phyloP scores from a whole-genome alignment of 306 rosid species.

The Begonia peltatifolia region DNA sequence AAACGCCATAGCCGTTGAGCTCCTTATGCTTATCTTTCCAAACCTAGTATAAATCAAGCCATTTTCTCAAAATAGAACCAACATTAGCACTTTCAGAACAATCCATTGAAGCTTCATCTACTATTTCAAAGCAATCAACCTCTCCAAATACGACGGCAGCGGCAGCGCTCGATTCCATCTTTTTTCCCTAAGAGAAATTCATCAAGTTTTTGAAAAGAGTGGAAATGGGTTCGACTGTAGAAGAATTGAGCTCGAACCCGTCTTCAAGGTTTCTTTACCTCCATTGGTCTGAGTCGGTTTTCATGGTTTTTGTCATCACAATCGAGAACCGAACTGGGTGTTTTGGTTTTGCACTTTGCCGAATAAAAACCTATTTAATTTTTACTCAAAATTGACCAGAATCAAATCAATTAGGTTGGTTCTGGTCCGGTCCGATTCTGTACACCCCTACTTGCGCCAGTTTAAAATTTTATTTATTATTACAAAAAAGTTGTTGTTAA shows the following conservation, averaged over 20 bases:
- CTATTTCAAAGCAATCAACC: conserved; percentile 13
- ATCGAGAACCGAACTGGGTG: too few species aligned
- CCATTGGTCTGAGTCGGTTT: too few species aligned
- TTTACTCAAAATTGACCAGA: too few species aligned
- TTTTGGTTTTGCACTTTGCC: too few species aligned
- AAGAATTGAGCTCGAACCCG: conserved; percentile 31
- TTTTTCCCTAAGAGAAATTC: conserved; percentile 53
- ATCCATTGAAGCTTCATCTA: conserved; percentile 22
- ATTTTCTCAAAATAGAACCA: conserved; percentile 50
- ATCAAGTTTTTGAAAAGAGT: conserved; percentile 56
- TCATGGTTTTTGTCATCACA: too few species aligned
- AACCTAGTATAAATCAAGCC: conserved; percentile 45
- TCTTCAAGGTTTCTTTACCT: too few species aligned
- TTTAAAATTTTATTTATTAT: too few species aligned
- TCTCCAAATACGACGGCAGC: conserved; percentile 9
- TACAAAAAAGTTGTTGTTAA: too few species aligned
- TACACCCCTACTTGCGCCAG: too few species aligned
- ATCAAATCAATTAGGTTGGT: too few species aligned
- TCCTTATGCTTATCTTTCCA: conserved; percentile 26
- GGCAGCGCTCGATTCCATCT: conserved; percentile 9
- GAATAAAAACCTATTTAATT: too few species aligned
- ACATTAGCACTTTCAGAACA: conserved; percentile 30
- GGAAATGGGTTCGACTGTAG: conserved; percentile 49
- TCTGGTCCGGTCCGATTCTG: too few species aligned
- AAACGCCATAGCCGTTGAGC: conserved; percentile 31